Conservation (phyloP, 345 rosid genomes). For the Fremontodendron californicum region DNA sequence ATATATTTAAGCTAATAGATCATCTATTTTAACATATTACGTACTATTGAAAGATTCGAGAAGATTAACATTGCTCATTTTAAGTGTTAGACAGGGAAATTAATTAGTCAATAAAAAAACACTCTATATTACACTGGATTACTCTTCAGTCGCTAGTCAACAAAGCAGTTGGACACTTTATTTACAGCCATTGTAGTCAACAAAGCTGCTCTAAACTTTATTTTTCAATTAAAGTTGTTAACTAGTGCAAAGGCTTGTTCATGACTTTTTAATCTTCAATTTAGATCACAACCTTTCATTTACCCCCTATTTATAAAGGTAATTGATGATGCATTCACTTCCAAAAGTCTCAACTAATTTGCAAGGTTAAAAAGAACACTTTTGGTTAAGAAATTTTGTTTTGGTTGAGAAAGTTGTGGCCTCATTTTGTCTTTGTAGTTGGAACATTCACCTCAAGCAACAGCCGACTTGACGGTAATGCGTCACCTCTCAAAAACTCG, state of each 20-base stretch:
- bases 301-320: background rate
- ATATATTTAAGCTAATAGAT: no score
- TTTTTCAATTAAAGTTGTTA: background rate
- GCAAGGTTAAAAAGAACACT: background rate
- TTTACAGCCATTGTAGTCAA: background rate
- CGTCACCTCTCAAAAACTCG: background rate
- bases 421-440: no score
- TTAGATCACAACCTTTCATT: background rate
- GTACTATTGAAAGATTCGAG: no score
- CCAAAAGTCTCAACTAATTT: background rate
- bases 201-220: background rate
- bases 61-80: background rate
- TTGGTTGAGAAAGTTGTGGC: background rate
- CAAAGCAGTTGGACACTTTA: background rate
- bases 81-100: background rate
- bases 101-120: background rate
- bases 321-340: background rate
- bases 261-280: background rate
- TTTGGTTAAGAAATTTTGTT: background rate
- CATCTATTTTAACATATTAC: no score
- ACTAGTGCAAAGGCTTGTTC: background rate
- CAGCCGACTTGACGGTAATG: background rate
- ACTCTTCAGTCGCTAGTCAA: background rate
- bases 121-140: no score
- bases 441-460: background rate